Percentiles rank a stretch among this genome's conserved stretches.
These are phyloP conservation scores for Hordeum marinum DNA, from an alignment of 176 grass and related monocot genomes.

Conservation along the genomic window DNA sequence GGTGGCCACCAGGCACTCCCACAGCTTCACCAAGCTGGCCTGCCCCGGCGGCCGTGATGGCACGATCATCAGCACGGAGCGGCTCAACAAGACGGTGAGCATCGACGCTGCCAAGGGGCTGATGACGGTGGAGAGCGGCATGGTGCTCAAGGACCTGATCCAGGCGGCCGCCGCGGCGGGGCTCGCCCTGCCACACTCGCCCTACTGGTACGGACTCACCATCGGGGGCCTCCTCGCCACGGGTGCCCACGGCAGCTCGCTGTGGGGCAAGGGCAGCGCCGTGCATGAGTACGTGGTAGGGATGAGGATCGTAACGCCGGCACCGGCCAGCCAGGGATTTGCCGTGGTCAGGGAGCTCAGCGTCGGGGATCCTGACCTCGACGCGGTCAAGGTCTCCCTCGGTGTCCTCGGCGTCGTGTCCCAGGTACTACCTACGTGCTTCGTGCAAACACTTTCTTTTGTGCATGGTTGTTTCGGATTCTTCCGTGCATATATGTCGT, in stretches of 20 bases:
- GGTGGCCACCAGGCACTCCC: constrained; percentile 40
- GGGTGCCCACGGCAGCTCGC: constrained; percentile 56
- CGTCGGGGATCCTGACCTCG: constrained; percentile 35
- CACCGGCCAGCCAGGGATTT: constrained; percentile 27
- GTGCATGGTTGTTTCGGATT: too few relatives aligned
- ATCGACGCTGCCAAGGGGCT: neutral
- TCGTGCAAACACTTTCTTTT: neutral
- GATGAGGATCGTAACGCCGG: constrained; percentile 50
- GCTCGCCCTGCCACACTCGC: constrained; percentile 48
- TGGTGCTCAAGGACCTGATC: constrained; percentile 41
- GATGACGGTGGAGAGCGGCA: constrained; percentile 32
- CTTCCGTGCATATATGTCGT: too few relatives aligned
- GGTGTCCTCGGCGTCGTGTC: constrained; percentile 72
- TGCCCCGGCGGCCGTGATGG: constrained; percentile 45
- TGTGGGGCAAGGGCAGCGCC: constrained; percentile 55
- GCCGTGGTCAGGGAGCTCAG: constrained; percentile 27
- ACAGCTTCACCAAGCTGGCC: constrained; percentile 56
- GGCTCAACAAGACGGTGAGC: constrained; percentile 25
- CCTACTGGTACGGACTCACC: constrained; percentile 59
- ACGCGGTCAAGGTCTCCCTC: constrained; percentile 68
- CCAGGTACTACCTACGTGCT: constrained; percentile 29
- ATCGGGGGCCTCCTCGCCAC: constrained; percentile 54
- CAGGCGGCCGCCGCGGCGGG: constrained; percentile 32
- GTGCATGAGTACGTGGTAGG: constrained; percentile 69
- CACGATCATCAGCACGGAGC: constrained; percentile 31